A percentile compares a stretch with the other conserved stretches of the same genome.
These are phyloP conservation scores for Penicillium sp. DNA, from an alignment of 2,329 filamentous ascomycete genomes.

Conservation along the genomic window DNA sequence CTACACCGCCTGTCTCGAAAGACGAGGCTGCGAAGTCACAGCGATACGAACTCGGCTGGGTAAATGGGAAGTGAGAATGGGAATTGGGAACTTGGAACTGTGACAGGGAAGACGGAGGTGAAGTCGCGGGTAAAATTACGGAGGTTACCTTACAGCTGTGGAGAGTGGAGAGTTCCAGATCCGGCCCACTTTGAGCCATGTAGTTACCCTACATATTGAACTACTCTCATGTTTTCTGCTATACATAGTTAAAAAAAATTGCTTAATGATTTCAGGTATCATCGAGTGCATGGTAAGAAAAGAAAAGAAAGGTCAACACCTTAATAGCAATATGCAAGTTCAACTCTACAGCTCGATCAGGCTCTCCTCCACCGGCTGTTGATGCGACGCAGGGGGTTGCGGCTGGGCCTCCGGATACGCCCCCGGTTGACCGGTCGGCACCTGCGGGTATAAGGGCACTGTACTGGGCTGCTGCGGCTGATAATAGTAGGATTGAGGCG, in stretches of 20 bases:
- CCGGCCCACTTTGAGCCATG: not conserved
- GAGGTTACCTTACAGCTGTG: not conserved
- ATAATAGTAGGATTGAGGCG: conserved; percentile 23
- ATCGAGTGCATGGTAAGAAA: conserved; percentile 8
- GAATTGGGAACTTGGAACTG: conserved; percentile 2
- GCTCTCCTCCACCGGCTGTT: conserved; percentile 22
- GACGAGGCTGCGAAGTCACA: not conserved
- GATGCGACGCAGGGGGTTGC: conserved; percentile 14
- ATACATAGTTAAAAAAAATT: not conserved
- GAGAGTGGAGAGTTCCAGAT: not conserved
- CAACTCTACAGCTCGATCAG: conserved; percentile 22
- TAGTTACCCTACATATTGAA: too few relatives aligned
- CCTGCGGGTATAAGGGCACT: conserved; percentile 16
- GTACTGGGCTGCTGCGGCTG: conserved; percentile 13
- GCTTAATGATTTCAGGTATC: conserved; percentile 19
- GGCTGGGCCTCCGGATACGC: conserved; percentile 17
- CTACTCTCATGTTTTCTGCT: not conserved
- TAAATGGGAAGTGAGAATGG: not conserved
- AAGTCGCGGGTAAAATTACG: conserved; percentile 12
- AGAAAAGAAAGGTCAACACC: conserved; percentile 2
- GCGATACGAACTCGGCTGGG: not conserved
- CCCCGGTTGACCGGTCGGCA: conserved; percentile 17
- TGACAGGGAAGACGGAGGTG: conserved; percentile 3
- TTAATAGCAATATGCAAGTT: conserved; percentile 6
- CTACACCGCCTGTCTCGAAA: conserved; percentile 16